phyloP scores from a whole-genome alignment of 1,284 basidiomycete species.

The Papiliotrema laurentii region DNA sequence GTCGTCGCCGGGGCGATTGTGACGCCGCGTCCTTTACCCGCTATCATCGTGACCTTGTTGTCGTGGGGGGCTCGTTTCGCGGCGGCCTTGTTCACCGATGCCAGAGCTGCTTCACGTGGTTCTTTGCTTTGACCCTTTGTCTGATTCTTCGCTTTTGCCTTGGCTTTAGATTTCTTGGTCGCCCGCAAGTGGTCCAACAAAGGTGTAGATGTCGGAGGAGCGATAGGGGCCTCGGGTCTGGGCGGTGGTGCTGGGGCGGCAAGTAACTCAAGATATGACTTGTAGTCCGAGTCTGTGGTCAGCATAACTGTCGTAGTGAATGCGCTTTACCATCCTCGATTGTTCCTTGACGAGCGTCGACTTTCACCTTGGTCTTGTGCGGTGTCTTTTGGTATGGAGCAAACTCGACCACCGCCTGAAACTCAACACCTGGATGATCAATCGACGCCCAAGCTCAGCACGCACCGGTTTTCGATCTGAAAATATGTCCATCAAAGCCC shows the following conservation, averaged over 20 bases:
- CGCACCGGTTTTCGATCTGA: constrained; percentile 83
- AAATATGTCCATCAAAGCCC: constrained; percentile 87
- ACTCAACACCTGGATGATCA: constrained; percentile 66
- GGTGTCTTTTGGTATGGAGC: constrained; percentile 77
- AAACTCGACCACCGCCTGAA: constrained; percentile 84
- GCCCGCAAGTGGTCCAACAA: constrained; percentile 78
- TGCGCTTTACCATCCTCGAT: constrained; percentile 41
- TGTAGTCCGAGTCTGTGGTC: constrained; percentile 66
- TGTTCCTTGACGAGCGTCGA: constrained; percentile 42
- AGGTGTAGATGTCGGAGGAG: constrained; percentile 67
- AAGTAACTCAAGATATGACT: constrained; percentile 68
- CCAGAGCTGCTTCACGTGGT: constrained; percentile 27
- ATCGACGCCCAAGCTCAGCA: constrained; percentile 1
- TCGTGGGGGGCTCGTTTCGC: constrained; percentile 28
- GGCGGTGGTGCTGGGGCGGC: constrained; percentile 40
- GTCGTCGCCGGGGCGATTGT: constrained; percentile 16
- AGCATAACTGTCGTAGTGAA: background rate
- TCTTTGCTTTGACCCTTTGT: constrained; percentile 12
- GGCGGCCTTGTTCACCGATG: constrained; percentile 30
- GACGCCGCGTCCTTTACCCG: constrained; percentile 40
- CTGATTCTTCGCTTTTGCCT: constrained; percentile 53
- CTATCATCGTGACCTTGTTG: constrained; percentile 28
- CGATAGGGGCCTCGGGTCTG: constrained; percentile 63
- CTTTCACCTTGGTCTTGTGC: constrained; percentile 34
- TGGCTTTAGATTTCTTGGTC: constrained; percentile 58